Base-by-base conservation (phyloP, 306 rosid genomes). In the Delonix regia region DNA sequence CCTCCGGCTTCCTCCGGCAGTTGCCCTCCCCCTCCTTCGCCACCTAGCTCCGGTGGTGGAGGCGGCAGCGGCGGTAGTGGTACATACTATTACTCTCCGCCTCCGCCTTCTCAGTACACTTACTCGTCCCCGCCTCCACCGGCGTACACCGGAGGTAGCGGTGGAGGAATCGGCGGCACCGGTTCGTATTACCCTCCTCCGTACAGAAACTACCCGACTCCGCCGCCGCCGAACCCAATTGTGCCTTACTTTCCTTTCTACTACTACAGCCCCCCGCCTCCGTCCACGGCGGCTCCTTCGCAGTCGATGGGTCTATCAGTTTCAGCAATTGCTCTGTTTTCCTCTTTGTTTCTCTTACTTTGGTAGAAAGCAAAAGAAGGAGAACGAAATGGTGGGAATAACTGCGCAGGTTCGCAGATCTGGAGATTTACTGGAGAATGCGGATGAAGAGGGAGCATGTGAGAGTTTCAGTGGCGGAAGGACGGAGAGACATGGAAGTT, bases 171-270 rank as follows among this genome's bases (percentile, higher is more conserved):
- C 0, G 87, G 90, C 0, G 87, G 91, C 1, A 76, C 78, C 0
- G 87, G 90, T 12, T 70, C 74, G 1, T 86, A 80, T 76, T 83
- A 88, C 18, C 97, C 99, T 15, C 98, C 99, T 7, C 94, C 98
- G 4, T 28, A 63, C 85, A 57, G 73, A 9, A 86, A 85, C 79
- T 89, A 92, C 69, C 94, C 94, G 0, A 45, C 75, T 1, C 98
- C 98, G 0, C 98, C 99, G n/a, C 99, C 99, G 6, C 99, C 99
- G 2, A 96, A 96, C 75, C 99, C 98, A 22, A 93, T 96, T 71
- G 97, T 96, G 9, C 96, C 98, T 0, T 96, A 96, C 70, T 96
- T 93, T 52, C 99, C 99, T 1, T 96, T 85, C 75, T 96, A 89
- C 81, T 96, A 74, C 61, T 57, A 96, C 52, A 86, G 33, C 65